Percentiles rank a stretch among this genome's conserved stretches.
phyloP scores from a whole-genome alignment of 169 alveolate genomes.

The Eimeria tenella region DNA sequence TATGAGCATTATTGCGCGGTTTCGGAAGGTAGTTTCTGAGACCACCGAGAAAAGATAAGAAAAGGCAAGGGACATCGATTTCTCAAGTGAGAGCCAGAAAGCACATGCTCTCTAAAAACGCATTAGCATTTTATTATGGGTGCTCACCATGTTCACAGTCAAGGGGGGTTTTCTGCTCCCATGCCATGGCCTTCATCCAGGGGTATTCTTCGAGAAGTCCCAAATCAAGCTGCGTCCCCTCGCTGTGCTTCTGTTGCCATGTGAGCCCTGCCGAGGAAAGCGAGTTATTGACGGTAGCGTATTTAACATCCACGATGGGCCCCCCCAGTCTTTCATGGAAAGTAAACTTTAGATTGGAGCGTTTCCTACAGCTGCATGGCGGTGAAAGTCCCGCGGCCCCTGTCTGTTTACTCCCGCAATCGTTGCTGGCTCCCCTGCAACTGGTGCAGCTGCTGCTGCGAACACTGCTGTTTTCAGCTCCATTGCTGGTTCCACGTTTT shows the following conservation, averaged over 20 bases:
- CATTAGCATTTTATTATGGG: neutral
- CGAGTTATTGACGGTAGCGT: conserved; percentile 29
- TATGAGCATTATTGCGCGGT: too few relatives aligned
- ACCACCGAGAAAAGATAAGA: too few relatives aligned
- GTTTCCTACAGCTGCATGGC: conserved; percentile 54
- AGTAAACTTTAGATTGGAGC: conserved; percentile 1
- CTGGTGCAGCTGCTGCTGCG: conserved; percentile 55
- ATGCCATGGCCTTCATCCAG: conserved; percentile 77
- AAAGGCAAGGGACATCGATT: too few relatives aligned
- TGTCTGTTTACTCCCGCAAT: neutral
- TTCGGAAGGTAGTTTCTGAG: too few relatives aligned
- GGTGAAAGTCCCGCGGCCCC: neutral
- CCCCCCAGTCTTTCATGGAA: conserved; percentile 31
- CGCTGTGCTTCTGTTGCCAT: conserved; percentile 27
- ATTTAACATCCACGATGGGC: conserved; percentile 46
- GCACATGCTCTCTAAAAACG: neutral
- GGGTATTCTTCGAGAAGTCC: conserved; percentile 40
- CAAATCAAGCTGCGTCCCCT: neutral
- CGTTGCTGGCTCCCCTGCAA: conserved; percentile 35
- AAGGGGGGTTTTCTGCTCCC: conserved; percentile 50
- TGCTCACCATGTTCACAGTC: conserved; percentile 50
- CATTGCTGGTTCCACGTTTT: conserved; percentile 7
- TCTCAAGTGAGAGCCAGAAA: too few relatives aligned
- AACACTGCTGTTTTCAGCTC: neutral
- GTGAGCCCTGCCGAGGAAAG: conserved; percentile 27